Evolutionary conservation across 805 yeast genomes (phyloP).

Genomic region (Ogataea paradorogensis): DNA sequence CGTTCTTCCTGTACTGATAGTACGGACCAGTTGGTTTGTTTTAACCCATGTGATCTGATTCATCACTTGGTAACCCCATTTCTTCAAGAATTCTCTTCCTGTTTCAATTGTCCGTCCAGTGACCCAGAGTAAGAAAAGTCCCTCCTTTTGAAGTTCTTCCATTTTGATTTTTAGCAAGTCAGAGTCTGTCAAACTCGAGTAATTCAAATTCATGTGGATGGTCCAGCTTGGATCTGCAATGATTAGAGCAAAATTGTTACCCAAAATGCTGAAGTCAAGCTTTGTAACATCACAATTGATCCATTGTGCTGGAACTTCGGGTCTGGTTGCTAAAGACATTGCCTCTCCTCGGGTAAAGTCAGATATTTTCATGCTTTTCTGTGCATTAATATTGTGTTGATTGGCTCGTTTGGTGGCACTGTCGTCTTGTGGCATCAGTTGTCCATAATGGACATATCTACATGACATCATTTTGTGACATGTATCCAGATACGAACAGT

Average conservation of each 20-base stretch:
- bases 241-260: slow-evolving; percentile 72
- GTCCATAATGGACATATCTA: slow-evolving; percentile 74
- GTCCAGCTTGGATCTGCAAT: slow-evolving; percentile 98
- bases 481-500: slow-evolving; percentile 91
- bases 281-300: slow-evolving; percentile 78
- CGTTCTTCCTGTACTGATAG: slow-evolving; percentile 92
- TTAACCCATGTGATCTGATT: slow-evolving; percentile 92
- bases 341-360: slow-evolving; percentile 52
- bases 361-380: slow-evolving; percentile 23
- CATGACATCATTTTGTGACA: slow-evolving; percentile 84
- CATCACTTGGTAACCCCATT: slow-evolving; percentile 78
- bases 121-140: slow-evolving; percentile 85
- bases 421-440: slow-evolving; percentile 40
- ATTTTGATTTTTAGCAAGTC: slow-evolving; percentile 69
- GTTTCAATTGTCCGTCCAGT: slow-evolving; percentile 91
- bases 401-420: slow-evolving; percentile 9
- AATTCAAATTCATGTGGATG: slow-evolving; percentile 81
- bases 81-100: slow-evolving; percentile 70
- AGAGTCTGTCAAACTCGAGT: slow-evolving; percentile 73
- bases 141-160: slow-evolving; percentile 73
- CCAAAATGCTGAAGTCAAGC: slow-evolving; percentile 67
- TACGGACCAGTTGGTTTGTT: slow-evolving; percentile 80
- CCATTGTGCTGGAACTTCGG: slow-evolving; percentile 67
- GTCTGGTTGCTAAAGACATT: slow-evolving; percentile 23
- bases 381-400: slow-evolving; percentile 22